Base-by-base conservation (phyloP, 2,329 filamentous ascomycete species). In the Paecilomyces fulvus region DNA sequence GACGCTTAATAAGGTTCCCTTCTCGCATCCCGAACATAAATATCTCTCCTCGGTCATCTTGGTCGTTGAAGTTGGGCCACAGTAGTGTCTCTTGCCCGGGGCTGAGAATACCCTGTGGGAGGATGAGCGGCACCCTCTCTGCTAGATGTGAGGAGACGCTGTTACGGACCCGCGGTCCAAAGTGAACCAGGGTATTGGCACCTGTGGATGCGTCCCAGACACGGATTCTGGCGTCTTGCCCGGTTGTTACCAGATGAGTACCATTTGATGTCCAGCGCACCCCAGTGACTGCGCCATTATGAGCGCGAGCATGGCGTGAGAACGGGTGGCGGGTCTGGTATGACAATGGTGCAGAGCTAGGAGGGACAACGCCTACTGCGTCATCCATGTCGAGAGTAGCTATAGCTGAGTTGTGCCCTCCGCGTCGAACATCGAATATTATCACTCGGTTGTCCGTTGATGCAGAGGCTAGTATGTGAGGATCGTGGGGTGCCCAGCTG, bases 181-280 rank as follows among this genome's bases (percentile, higher is more conserved):
- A 97, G 69, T 87, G 92, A 0, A 88, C 89, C 5, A 96, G 82
- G 0, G 89, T 95, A 70, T 97, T 96, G 17, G 87, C 87, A 1
- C 91, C 90, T 0, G 84, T 89, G 0, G 79, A 79, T 1, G 88
- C 83, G 67, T 96, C 83, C 92, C 92, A 97, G 1, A 96, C 89
- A 3, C 92, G 83, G 60, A 97, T 86, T 8, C 87, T 83, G 52
- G 89, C 81, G 69, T 97, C 94, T 57, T 95, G 88, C 0, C 91
- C 92, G 1, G 89, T 82, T 0, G 88, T 90, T 11, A 96, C 79
- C 17, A 97, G 79, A 67, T 88, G 86, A 12, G 77, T 78, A 0
- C 90, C 90, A 66, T 90, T 86, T 58, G 90, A 85, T 0, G 88
- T 92, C 90, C 91, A 97, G 0, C 85, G 79, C 7, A 96, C 76